phyloP scores from a whole-genome alignment of 768 basidiomycete species.

The Xerocomus brunneocitrinus region DNA sequence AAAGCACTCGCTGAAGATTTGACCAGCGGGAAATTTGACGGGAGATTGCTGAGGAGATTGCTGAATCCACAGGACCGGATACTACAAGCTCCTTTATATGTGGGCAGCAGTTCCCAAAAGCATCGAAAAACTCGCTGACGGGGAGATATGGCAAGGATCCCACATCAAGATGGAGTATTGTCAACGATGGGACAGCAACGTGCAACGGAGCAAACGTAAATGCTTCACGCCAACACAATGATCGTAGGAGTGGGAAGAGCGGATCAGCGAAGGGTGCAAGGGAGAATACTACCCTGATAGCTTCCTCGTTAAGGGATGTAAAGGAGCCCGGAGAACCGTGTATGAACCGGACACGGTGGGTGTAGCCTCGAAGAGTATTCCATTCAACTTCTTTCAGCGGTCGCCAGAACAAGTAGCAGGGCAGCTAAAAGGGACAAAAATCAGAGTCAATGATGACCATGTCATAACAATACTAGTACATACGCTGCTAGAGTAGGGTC shows the following conservation, averaged over 20 bases:
- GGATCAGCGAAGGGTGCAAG: not conserved
- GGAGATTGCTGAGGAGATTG: not conserved
- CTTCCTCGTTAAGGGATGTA: not conserved
- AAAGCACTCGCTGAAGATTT: too few relatives aligned
- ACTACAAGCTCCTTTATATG: not conserved
- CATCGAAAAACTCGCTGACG: not conserved
- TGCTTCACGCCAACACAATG: not conserved
- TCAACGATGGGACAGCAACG: not conserved
- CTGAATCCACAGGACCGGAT: not conserved
- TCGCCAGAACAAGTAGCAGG: not conserved
- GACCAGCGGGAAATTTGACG: too few relatives aligned
- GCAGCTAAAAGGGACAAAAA: not conserved
- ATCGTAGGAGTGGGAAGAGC: not conserved
- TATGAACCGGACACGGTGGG: not conserved
- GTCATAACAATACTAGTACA: not conserved
- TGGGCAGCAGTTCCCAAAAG: not conserved
- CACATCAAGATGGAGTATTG: not conserved
- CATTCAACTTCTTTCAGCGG: not conserved
- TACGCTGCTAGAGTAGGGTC: not conserved
- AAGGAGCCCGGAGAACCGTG: not conserved
- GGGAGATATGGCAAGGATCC: too few relatives aligned
- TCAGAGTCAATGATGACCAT: not conserved
- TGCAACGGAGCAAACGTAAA: not conserved
- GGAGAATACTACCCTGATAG: not conserved
- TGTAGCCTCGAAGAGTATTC: not conserved